A percentile compares a stretch with the other conserved stretches of the same genome.
phyloP scores from a whole-genome alignment of 352 stramenopile species.

The Phytophthora capsici region DNA sequence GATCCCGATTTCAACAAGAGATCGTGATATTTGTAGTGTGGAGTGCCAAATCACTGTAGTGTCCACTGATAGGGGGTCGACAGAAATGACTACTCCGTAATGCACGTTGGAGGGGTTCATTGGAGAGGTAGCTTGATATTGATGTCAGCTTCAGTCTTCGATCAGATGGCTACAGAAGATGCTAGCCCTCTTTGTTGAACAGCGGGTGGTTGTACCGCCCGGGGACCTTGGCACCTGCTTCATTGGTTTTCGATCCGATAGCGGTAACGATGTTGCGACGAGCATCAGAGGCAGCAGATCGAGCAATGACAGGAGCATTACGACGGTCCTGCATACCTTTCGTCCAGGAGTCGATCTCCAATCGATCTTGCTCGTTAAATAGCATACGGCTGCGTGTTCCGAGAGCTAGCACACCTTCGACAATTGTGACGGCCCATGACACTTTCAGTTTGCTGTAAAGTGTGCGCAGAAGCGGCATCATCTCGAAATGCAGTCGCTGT shows the following conservation, averaged over 20 bases:
- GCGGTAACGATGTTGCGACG: conserved; percentile 69
- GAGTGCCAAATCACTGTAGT: too few relatives aligned
- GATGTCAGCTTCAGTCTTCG: too few relatives aligned
- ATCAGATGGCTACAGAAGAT: too few relatives aligned
- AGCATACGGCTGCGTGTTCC: conserved; percentile 59
- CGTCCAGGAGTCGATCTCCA: conserved; percentile 74
- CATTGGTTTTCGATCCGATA: conserved; percentile 46
- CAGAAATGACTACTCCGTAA: too few relatives aligned
- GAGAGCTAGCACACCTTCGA: conserved; percentile 62
- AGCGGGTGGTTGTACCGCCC: conserved; percentile 77
- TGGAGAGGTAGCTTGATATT: too few relatives aligned
- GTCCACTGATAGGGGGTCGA: too few relatives aligned
- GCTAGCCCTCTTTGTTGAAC: conserved; percentile 65
- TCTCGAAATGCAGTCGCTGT: conserved; percentile 33
- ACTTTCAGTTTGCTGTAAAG: conserved; percentile 57
- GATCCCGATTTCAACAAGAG: too few relatives aligned
- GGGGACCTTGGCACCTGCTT: conserved; percentile 64
- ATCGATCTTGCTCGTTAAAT: conserved; percentile 55
- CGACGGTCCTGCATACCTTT: conserved; percentile 61
- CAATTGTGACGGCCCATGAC: conserved; percentile 66
- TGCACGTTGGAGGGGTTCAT: too few relatives aligned
- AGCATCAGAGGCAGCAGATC: conserved; percentile 57
- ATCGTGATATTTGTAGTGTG: too few relatives aligned
- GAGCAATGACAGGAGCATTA: conserved; percentile 37
- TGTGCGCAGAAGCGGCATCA: conserved; percentile 74